Evolutionary conservation across 1,139 yeast genomes (phyloP).

Genomic region (Kurtzmaniella natalensis): DNA sequence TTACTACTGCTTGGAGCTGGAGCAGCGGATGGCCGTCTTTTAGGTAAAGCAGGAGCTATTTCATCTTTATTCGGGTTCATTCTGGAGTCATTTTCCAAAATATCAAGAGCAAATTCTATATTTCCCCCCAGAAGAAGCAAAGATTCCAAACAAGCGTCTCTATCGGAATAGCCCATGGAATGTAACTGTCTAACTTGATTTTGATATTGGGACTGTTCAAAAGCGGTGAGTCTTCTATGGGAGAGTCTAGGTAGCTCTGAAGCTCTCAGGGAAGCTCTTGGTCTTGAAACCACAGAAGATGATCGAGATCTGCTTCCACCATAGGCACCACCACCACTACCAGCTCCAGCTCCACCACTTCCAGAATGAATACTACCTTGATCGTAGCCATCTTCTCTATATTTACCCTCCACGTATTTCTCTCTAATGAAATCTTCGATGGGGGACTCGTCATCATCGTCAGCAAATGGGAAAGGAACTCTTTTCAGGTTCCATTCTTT

Average conservation of each 20-base stretch:
- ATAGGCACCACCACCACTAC: constrained; percentile 8
- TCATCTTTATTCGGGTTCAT: constrained; percentile 35
- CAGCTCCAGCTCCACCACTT: constrained; percentile 23
- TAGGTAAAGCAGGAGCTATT: constrained; percentile 44
- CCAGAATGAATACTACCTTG: constrained; percentile 7
- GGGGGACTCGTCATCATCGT: constrained; percentile 47
- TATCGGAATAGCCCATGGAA: constrained; percentile 44
- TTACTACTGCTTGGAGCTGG: constrained; percentile 11
- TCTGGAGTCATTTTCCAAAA: constrained; percentile 37
- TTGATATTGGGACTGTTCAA: constrained; percentile 39
- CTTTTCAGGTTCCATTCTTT: constrained; percentile 58
- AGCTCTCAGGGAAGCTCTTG: constrained; percentile 1
- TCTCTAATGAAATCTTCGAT: constrained; percentile 51
- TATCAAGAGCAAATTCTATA: constrained; percentile 44
- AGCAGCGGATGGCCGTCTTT: constrained; percentile 24
- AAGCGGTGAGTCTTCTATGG: constrained; percentile 40
- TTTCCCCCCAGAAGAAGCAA: constrained; percentile 45
- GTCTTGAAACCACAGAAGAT: constrained; percentile 15
- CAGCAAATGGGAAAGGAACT: constrained; percentile 68
- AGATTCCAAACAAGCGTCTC: constrained; percentile 48
- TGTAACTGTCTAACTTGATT: constrained; percentile 35
- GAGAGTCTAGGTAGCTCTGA: constrained; percentile 28
- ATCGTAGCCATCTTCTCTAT: constrained; percentile 30
- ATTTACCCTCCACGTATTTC: constrained; percentile 47
- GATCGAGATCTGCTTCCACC: constrained; percentile 20